Evolutionary conservation across 192 early-diverging fungal genomes (phyloP).

Genomic region (Backusella macrospora): DNA sequence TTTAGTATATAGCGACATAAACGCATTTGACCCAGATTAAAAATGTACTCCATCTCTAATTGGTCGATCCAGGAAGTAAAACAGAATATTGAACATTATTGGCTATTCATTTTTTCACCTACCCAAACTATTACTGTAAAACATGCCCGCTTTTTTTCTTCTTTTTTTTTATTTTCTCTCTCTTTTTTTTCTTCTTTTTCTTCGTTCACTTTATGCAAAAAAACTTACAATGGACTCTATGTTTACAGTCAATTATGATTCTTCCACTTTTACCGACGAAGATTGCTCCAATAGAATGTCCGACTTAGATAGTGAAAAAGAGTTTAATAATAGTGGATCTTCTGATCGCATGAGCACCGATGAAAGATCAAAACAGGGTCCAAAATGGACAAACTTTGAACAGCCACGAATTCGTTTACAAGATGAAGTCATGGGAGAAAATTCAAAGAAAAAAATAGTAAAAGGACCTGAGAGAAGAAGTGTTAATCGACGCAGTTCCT

Average conservation of each 20-base stretch:
- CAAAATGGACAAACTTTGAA: not conserved
- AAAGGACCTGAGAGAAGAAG: constrained; percentile 33
- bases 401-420: not conserved
- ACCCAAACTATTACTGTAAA: not conserved
- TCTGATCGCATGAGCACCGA: constrained; percentile 37
- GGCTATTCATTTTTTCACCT: not conserved
- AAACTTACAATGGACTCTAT: not conserved
- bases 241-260: not conserved
- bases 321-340: constrained; percentile 6
- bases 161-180: not conserved
- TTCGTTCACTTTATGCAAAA: not conserved
- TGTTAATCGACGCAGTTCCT: constrained; percentile 29
- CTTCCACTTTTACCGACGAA: not conserved
- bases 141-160: not conserved
- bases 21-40: too few relatives aligned
- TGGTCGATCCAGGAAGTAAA: too few relatives aligned
- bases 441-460: not conserved
- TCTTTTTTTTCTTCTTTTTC: not conserved
- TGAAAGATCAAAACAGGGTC: constrained; percentile 9
- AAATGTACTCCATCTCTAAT: too few relatives aligned
- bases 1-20: too few relatives aligned
- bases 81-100: too few relatives aligned
- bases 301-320: constrained; percentile 20
- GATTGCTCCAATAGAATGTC: constrained; percentile 23
- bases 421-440: constrained; percentile 14